Evolutionary conservation across 1,284 basidiomycete species (phyloP).

Genomic region (Ceratobasidium sp.): DNA sequence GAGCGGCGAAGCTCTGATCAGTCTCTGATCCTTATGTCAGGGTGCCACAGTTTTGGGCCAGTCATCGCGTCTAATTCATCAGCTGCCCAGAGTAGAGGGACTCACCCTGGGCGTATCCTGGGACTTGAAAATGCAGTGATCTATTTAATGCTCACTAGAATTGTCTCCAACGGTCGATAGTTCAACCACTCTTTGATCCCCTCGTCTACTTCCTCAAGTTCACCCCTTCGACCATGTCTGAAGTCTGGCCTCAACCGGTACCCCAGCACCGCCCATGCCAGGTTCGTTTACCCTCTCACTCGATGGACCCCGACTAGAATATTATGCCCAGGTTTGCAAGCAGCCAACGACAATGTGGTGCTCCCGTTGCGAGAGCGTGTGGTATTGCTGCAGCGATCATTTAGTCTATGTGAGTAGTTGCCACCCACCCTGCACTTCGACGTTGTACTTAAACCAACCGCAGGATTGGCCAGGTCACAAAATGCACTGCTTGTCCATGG

Average conservation of each 20-base stretch:
- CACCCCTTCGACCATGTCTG: conserved; percentile 11
- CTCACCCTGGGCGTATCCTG: conserved; percentile 5
- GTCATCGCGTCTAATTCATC: conserved; percentile 27
- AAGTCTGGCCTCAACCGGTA: conserved; percentile 11
- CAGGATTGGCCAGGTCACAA: conserved; percentile 81
- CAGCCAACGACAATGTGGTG: conserved; percentile 42
- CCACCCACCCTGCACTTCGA: not conserved
- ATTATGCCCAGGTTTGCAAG: conserved; percentile 34
- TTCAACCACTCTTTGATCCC: not conserved
- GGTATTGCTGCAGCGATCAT: conserved; percentile 39
- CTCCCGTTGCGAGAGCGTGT: conserved; percentile 40
- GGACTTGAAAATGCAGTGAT: not conserved
- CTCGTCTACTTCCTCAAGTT: not conserved
- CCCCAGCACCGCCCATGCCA: conserved; percentile 15
- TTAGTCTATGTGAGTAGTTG: conserved; percentile 10
- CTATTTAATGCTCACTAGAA: conserved; percentile 15
- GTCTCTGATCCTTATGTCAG: not conserved
- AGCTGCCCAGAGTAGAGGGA: conserved; percentile 4
- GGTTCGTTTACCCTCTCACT: not conserved
- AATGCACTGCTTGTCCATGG: conserved; percentile 59
- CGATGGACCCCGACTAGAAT: not conserved
- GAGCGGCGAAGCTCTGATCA: too few species aligned
- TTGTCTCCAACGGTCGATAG: not conserved
- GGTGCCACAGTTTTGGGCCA: conserved; percentile 13
- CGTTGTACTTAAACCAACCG: conserved; percentile 37